phyloP scores from a whole-genome alignment of 768 basidiomycete species.

The Tricholoma terreum region DNA sequence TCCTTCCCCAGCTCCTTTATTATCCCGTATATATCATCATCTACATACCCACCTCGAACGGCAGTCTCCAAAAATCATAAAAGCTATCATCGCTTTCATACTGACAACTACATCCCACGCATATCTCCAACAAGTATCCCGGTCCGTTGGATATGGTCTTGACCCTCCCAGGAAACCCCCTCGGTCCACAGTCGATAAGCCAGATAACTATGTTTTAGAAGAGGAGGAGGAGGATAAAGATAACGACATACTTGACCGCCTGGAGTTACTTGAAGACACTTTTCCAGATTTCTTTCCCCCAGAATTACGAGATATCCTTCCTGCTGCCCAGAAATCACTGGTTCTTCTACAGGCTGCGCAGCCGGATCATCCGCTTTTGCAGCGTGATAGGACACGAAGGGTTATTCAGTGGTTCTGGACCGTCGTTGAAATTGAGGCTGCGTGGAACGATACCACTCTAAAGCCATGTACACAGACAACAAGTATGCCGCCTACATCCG shows the following conservation, averaged over 20 bases:
- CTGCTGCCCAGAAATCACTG: slow-evolving; percentile 68
- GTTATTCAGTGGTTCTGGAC: slow-evolving; percentile 66
- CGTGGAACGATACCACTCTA: slow-evolving; percentile 34
- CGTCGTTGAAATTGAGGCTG: slow-evolving; percentile 44
- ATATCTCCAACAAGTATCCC: slow-evolving; percentile 57
- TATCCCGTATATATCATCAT: slow-evolving; percentile 60
- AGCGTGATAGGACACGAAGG: slow-evolving; percentile 17
- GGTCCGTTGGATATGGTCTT: slow-evolving; percentile 53
- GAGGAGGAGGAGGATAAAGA: slow-evolving; percentile 39
- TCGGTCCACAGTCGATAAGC: slow-evolving; percentile 21
- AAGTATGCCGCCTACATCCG: not conserved
- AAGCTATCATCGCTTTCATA: slow-evolving; percentile 63
- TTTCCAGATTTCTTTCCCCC: slow-evolving; percentile 66
- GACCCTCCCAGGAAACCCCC: slow-evolving; percentile 24
- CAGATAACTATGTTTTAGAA: slow-evolving; percentile 30
- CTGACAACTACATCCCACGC: slow-evolving; percentile 60
- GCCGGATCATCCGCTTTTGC: slow-evolving; percentile 61
- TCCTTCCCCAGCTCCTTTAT: slow-evolving; percentile 43
- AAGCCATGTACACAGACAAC: not conserved
- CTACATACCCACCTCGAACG: slow-evolving; percentile 52
- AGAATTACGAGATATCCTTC: slow-evolving; percentile 48
- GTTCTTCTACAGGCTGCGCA: slow-evolving; percentile 60
- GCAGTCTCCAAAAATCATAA: slow-evolving; percentile 45
- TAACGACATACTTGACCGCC: slow-evolving; percentile 36
- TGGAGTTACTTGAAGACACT: slow-evolving; percentile 33